Percentiles rank a stretch among this genome's conserved stretches.
These are phyloP conservation scores for Calonectria pseudoturangicola DNA, from an alignment of 2,329 filamentous ascomycete genomes.

Conservation along the genomic window DNA sequence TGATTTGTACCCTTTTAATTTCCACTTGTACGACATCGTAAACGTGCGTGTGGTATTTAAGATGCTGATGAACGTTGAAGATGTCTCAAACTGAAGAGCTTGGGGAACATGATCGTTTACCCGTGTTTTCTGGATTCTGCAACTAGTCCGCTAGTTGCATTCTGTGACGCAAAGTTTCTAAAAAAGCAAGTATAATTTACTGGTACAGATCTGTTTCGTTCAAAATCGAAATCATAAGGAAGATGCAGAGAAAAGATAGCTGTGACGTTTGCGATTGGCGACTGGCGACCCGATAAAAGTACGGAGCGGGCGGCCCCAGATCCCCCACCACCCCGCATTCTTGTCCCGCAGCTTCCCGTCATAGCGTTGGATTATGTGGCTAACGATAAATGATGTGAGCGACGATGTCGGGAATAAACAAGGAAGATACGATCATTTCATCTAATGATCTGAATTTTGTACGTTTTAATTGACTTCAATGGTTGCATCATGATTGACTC, in stretches of 20 bases:
- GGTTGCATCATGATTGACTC: not conserved
- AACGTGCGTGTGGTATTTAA: not conserved
- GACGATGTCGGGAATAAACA: not conserved
- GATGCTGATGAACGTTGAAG: not conserved
- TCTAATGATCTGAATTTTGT: not conserved
- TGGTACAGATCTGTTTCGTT: not conserved
- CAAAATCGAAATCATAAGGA: not conserved
- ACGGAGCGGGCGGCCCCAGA: not conserved
- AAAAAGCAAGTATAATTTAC: too few relatives aligned
- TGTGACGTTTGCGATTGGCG: not conserved
- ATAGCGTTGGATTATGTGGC: not conserved
- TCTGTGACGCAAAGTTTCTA: not conserved
- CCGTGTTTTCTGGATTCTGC: not conserved
- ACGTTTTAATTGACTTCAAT: not conserved
- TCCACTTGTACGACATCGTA: not conserved
- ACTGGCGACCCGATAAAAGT: not conserved
- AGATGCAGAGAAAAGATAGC: too few relatives aligned
- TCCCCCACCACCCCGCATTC: conserved; percentile 12
- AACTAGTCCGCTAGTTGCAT: not conserved
- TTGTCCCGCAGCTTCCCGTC: not conserved
- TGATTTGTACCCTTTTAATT: not conserved
- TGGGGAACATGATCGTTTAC: not conserved
- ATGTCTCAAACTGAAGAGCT: not conserved
- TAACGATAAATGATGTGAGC: not conserved
- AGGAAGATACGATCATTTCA: not conserved